Evolutionary conservation across 345 rosid species (phyloP).

Genomic region (Salix koriyanagi): DNA sequence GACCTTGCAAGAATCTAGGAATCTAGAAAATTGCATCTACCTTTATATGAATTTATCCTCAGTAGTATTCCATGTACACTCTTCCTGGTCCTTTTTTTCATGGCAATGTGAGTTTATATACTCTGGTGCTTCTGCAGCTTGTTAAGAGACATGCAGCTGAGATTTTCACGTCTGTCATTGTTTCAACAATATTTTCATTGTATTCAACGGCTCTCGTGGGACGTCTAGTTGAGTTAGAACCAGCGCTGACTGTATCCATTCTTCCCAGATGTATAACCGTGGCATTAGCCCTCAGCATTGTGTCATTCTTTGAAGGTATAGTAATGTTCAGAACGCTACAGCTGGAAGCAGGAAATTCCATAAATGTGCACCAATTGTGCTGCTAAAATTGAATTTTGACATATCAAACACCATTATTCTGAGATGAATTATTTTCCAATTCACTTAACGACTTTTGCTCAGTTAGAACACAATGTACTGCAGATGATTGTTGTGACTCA

Average conservation of each 20-base stretch:
- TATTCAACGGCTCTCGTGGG: constrained; percentile 88
- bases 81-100: not conserved
- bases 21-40: too few species aligned
- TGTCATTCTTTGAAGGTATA: constrained; percentile 76
- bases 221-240: constrained; percentile 70
- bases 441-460: not conserved
- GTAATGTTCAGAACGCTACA: not conserved
- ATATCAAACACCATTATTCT: too few species aligned
- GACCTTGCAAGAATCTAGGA: not conserved
- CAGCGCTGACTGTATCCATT: constrained; percentile 69
- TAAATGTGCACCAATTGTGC: too few species aligned
- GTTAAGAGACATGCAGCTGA: constrained; percentile 93
- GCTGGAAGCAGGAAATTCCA: too few species aligned
- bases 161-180: constrained; percentile 76
- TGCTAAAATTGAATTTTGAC: not conserved
- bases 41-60: too few species aligned
- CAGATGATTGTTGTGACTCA: not conserved
- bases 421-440: too few species aligned
- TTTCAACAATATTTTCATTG: constrained; percentile 76
- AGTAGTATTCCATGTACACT: not conserved
- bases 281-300: constrained; percentile 93
- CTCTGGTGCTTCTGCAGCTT: constrained; percentile 52
- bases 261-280: constrained; percentile 91
- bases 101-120: not conserved
- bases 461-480: not conserved